These are phyloP conservation scores for Lobosporangium transversale DNA, from an alignment of 192 early-diverging fungal genomes.

Conservation along the genomic window DNA sequence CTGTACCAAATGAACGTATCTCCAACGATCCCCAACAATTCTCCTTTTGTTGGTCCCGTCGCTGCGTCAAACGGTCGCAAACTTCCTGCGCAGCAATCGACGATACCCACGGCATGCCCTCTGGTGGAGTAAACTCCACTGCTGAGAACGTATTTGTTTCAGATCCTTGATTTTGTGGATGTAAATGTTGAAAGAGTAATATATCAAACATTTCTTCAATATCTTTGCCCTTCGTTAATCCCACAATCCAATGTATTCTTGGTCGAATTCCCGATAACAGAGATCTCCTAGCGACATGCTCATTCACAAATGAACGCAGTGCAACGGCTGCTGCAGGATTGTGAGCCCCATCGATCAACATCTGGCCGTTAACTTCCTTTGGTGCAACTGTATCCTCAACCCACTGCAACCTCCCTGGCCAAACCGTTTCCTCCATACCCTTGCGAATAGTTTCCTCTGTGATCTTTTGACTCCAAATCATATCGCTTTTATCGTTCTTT, in stretches of 20 bases:
- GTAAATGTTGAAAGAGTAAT: slow-evolving; percentile 49
- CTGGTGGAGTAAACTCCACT: slow-evolving; percentile 78
- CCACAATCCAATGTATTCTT: slow-evolving; percentile 81
- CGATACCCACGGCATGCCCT: slow-evolving; percentile 90
- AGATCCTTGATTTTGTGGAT: not conserved
- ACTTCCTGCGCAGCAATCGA: slow-evolving; percentile 62
- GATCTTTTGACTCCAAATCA: slow-evolving; percentile 51
- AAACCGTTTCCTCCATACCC: slow-evolving; percentile 74
- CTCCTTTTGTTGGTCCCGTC: not conserved
- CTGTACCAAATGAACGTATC: slow-evolving; percentile 45
- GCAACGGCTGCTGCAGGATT: slow-evolving; percentile 79
- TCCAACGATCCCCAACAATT: not conserved
- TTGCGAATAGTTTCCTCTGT: slow-evolving; percentile 62
- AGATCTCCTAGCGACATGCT: not conserved
- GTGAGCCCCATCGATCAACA: slow-evolving; percentile 94
- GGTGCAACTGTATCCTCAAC: slow-evolving; percentile 29
- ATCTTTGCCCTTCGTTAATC: slow-evolving; percentile 76
- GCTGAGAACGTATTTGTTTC: slow-evolving; percentile 71
- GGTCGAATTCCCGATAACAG: not conserved
- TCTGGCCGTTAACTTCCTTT: slow-evolving; percentile 39
- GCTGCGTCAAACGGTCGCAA: slow-evolving; percentile 17
- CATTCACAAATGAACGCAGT: slow-evolving; percentile 74
- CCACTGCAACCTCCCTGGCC: slow-evolving; percentile 90
- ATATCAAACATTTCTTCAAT: slow-evolving; percentile 65
- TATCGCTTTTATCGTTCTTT: slow-evolving; percentile 8